Evolutionary conservation across 139 green algal species (phyloP), one percentile per base, ranked within the genome.

Genomic region (Gonium pectorale): DNA sequence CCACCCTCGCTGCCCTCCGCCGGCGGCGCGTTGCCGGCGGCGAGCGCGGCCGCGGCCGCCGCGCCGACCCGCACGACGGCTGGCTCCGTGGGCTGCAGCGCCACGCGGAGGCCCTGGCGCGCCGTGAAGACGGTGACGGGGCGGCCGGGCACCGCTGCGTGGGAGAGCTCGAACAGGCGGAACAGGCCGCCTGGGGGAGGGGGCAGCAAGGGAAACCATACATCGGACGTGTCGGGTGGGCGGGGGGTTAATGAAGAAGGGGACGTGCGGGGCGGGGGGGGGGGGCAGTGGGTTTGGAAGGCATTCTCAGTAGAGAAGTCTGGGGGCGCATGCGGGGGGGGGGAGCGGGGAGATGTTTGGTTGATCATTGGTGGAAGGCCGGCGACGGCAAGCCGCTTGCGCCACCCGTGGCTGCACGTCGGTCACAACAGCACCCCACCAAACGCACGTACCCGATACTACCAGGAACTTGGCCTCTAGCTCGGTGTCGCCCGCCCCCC

Each of bases 51-150:
- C 27, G 15, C n/a, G 27, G 40, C 67, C 43, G 7, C 41, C 41
- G 5, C 43, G 27, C 49, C 71, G 46, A 11, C 31, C 0, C 43
- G 27, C 11, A 9, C 40, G 35, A 27, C 40, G n/a, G 44, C 70
- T 38, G 29, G 37, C 0, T 67, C 60, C 29, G 40, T 40, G 60
- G 54, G 49, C 7, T 75, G 33, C 31, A 74, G 78, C 63, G 54
- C 44, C 62, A 84, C 63, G 44, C 62, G 33, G 44, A 74, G 44
- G 8, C 62, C 78, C 62, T 73, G 44, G 31, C 54, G 66, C 44
- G 78, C 78, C 5, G 44, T 84, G 78, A 84, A 84, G 11, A 84
- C 78, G 19, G 78, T 84, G 19, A 84, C 62, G 26, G 78, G 63
- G 44, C 37, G 27, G 15, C 78, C 78, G 5, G 78, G 78, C 7